Base-by-base conservation (phyloP, 495 filamentous ascomycete species). In the Lichenothelia convexa region DNA sequence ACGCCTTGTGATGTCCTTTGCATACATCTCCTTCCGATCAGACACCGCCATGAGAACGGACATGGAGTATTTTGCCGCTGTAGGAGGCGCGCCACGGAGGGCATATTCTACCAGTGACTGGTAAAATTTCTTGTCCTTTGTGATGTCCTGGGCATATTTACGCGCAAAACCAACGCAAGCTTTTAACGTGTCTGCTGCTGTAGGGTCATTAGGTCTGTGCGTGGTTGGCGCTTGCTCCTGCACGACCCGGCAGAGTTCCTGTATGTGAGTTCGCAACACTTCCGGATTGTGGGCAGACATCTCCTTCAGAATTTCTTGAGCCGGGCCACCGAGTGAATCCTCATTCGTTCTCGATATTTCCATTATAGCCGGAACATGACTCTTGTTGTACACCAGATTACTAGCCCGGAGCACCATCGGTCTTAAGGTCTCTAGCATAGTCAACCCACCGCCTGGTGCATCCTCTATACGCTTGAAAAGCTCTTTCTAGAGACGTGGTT, bases 41-140 rank as follows among this genome's bases (percentile, higher is more conserved):
- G 79, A 68, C 11, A 74, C 73, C 17, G 79, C 73, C 62, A 92
- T 75, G 36, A 95, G 62, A 48, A 95, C 81, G 18, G 80, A 80
- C 23, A 95, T 75, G 0, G 89, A 91, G 58, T 94, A 77, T 54
- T 95, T 99, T 6, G 86, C 83, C 12, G 80, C 80, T 44, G 74
- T 73, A 9, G 82, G 68, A 2, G 89, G 87, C 20, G 67, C 64
- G 27, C 89, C 87, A 49, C 81, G 74, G 16, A 84, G 63, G 2
- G 86, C 80, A 51, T 81, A 94, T 41, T 64, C 73, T 29, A 75
- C 67, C 48, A 95, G 63, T 13, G 83, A 75, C 44, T 87, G 75
- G 18, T 72, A 57, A 41, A 95, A 91, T 44, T 82, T 86, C 31
- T 80, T 75, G 40, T 92, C 83, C 37, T 75, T 68, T 0, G 87